Evolutionary conservation across 306 rosid genomes (phyloP), one percentile per base, ranked within the genome.

Genomic region (Vicia faba): DNA sequence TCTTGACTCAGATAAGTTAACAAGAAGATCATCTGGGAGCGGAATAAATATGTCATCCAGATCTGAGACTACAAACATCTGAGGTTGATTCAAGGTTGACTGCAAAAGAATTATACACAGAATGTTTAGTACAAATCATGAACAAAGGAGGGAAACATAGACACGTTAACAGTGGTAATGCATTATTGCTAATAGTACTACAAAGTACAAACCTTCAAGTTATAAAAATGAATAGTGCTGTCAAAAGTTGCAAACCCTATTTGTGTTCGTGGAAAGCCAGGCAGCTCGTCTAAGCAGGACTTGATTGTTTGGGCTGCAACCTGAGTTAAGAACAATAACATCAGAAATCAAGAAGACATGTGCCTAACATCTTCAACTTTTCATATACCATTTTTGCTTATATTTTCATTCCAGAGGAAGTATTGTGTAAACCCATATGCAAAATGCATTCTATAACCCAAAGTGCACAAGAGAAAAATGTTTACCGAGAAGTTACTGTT

Each of bases 1-100:
- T 87, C 92, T 90, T 64, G 99, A 95, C 85, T 95, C 99, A 36
- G 99, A 95, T 61, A 95, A 82, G 81, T 95, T 95, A 71, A 95
- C 99, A 75, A 95, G 92, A 61, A 95, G 96, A 82, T 95, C 99
- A 77, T 95, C 99, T 60, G 97, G 99, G 71, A 95, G 83, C n/a
- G 99, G 99, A 69, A 95, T 78, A 85, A 95, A 95, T 81, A 95
- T 76, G 61, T 90, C 99, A 61, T 95, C 99, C 72, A 95, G 79
- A 84, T 95, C 99, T 68, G 99, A 88, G 83, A 95, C 96, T 76
- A 95, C 99, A 88, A 86, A 84, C 99, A 95, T 95, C 83, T 95
- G 99, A 44, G 99, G 95, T 78, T 95, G 99, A 49, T 87, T 87
- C 85, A 95, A 80, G 74, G 97, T 86, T 66, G 99, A 86, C 99